Evolutionary conservation across 257 asterid genomes (phyloP).

Genomic region (Solanum commersonii): DNA sequence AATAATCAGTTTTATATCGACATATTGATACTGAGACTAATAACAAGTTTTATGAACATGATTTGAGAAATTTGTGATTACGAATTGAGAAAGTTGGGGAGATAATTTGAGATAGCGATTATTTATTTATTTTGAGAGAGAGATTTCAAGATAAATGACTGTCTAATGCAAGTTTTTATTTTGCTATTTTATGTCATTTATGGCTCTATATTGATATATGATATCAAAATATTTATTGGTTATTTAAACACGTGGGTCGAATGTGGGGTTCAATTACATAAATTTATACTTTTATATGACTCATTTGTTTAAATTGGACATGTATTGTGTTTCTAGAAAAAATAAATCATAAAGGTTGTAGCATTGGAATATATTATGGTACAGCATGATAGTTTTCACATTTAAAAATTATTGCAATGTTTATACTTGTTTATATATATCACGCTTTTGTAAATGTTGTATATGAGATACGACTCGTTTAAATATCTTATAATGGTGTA

Average conservation of each 20-base stretch:
- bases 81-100: not conserved
- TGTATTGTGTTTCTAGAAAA: not conserved
- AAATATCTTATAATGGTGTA: not conserved
- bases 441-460: not conserved
- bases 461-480: not conserved
- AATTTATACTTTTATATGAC: not conserved
- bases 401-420: not conserved
- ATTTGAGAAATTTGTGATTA: not conserved
- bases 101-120: not conserved
- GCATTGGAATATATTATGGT: not conserved
- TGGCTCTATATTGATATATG: not conserved
- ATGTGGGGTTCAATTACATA: not conserved
- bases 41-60: not conserved
- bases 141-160: not conserved
- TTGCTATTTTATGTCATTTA: too few relatives aligned
- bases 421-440: not conserved
- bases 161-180: not conserved
- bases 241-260: not conserved
- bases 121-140: not conserved
- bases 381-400: not conserved
- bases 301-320: not conserved
- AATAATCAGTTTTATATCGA: not conserved
- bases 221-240: not conserved
- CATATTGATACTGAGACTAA: not conserved
- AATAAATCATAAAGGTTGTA: not conserved